phyloP scores from a whole-genome alignment of 306 rosid genomes.

The Quercus agrifolia region DNA sequence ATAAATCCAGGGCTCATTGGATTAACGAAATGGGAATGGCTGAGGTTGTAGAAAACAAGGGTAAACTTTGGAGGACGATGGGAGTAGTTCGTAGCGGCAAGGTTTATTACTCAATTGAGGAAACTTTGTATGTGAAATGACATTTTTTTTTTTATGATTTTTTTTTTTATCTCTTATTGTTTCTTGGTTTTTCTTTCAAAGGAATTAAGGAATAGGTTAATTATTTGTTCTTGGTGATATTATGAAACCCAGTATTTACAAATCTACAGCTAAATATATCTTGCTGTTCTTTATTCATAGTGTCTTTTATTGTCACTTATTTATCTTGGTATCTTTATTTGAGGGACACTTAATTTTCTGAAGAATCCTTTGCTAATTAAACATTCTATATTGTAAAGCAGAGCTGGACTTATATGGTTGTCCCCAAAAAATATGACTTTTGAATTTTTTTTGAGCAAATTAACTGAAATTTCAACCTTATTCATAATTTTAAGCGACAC shows the following conservation, averaged over 20 bases:
- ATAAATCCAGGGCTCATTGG: slow-evolving; percentile 57
- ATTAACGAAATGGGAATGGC: slow-evolving; percentile 62
- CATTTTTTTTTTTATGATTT: slow-evolving; percentile 1
- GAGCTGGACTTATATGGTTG: background rate
- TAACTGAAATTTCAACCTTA: background rate
- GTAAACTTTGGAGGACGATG: slow-evolving; percentile 65
- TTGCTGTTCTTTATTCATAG: background rate
- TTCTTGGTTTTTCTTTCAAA: background rate
- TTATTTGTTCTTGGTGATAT: background rate
- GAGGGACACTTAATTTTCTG: background rate
- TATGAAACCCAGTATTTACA: background rate
- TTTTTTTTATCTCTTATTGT: background rate
- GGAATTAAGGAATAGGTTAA: background rate
- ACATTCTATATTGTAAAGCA: background rate
- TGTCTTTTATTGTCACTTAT: background rate
- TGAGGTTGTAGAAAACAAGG: slow-evolving; percentile 56
- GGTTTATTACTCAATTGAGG: slow-evolving; percentile 66
- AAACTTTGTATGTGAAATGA: slow-evolving; percentile 62
- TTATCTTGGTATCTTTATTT: background rate
- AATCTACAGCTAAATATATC: background rate
- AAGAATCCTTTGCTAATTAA: background rate
- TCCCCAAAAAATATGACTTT: background rate
- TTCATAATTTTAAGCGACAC: background rate
- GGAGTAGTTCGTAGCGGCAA: slow-evolving; percentile 58
- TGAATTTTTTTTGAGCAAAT: background rate